phyloP scores from a whole-genome alignment of 2,329 filamentous ascomycete genomes.

The Trichoderma polysporum region DNA sequence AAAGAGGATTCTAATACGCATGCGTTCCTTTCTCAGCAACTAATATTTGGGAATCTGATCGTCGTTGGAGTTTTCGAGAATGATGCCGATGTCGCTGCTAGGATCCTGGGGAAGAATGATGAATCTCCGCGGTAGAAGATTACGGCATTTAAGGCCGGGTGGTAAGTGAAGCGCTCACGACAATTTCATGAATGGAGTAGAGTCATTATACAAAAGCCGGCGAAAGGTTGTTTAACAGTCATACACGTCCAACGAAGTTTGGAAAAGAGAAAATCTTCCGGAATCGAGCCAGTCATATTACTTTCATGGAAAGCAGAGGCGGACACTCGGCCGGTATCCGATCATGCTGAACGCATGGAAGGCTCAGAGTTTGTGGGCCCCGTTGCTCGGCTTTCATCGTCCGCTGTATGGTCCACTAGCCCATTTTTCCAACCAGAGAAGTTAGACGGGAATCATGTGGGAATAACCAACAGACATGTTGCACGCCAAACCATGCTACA shows the following conservation, averaged over 20 bases:
- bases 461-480: neutral
- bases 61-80: neutral
- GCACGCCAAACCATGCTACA: neutral
- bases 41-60: neutral
- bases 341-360: neutral
- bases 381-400: neutral
- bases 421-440: slow-evolving; percentile 2
- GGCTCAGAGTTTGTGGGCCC: neutral
- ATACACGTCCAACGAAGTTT: neutral
- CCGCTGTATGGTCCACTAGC: neutral
- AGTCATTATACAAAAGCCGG: neutral
- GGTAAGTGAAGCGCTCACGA: neutral
- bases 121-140: neutral
- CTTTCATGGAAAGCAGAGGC: neutral
- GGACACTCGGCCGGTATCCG: neutral
- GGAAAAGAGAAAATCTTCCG: neutral
- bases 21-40: neutral
- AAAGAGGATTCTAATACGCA: neutral
- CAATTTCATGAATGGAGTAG: neutral
- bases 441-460: neutral
- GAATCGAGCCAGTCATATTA: neutral
- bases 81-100: slow-evolving; percentile 4
- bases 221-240: neutral
- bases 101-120: neutral
- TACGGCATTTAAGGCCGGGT: neutral